phyloP scores from a whole-genome alignment of 768 basidiomycete species.

The Galerina sulciceps region DNA sequence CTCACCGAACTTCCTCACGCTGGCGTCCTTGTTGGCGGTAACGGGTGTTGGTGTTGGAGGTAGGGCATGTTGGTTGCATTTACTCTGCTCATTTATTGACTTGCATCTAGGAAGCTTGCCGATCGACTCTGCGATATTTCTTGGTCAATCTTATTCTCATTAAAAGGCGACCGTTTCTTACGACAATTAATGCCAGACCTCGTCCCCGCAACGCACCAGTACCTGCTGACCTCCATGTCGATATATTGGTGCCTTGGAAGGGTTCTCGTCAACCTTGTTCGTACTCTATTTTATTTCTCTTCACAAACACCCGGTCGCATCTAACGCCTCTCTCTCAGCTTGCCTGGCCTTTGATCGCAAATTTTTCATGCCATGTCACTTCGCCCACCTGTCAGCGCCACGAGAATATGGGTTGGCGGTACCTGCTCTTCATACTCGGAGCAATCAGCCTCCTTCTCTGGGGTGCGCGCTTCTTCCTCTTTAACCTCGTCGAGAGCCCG shows the following conservation, averaged over 20 bases:
- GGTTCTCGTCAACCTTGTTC: conserved; percentile 52
- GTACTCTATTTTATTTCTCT: background rate
- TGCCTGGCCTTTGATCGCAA: conserved; percentile 75
- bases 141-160: conserved; percentile 41
- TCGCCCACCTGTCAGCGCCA: conserved; percentile 43
- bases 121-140: conserved; percentile 75
- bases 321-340: conserved; percentile 6
- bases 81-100: background rate
- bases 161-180: background rate
- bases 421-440: conserved; percentile 75
- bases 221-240: conserved; percentile 71
- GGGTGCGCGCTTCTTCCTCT: conserved; percentile 65
- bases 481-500: conserved; percentile 71
- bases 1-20: conserved; percentile 52
- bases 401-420: conserved; percentile 78
- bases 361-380: conserved; percentile 56
- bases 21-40: conserved; percentile 56
- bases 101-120: conserved; percentile 54
- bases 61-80: background rate
- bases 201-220: conserved; percentile 71
- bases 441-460: conserved; percentile 70
- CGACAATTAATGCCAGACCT: conserved; percentile 49
- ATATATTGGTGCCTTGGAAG: conserved; percentile 84
- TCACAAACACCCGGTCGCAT: background rate
- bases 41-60: conserved; percentile 77